A percentile compares a stretch with the other conserved stretches of the same genome.
phyloP scores from a whole-genome alignment of 2,329 filamentous ascomycete genomes.

The Neurospora sp. region DNA sequence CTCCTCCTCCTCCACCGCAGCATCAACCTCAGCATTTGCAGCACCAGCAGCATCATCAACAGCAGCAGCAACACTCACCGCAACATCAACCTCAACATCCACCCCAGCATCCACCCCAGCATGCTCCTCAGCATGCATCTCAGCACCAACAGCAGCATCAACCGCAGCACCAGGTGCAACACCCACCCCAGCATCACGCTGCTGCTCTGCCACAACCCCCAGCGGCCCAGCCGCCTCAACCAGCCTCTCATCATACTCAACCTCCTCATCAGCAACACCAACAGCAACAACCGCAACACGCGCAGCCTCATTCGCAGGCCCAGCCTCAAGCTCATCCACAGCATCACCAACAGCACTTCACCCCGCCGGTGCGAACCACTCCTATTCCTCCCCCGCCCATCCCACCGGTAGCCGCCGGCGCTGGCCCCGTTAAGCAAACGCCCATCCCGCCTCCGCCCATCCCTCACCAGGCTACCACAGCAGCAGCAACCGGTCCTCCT shows the following conservation, averaged over 20 bases:
- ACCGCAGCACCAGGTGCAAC: slow-evolving; percentile 2
- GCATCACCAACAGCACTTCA: slow-evolving; percentile 4
- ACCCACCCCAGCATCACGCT: neutral
- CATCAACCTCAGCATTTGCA: neutral
- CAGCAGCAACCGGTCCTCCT: slow-evolving; percentile 7
- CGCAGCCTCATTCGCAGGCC: neutral
- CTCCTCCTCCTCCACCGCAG: neutral
- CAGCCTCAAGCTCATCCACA: slow-evolving; percentile 2
- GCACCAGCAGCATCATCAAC: slow-evolving; percentile 1
- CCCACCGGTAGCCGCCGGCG: slow-evolving; percentile 5
- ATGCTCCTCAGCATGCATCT: neutral
- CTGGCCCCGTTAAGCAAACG: slow-evolving; percentile 15
- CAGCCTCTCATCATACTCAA: neutral
- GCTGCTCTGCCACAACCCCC: neutral
- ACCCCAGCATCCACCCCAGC: slow-evolving; percentile 1
- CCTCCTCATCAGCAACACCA: slow-evolving; percentile 3
- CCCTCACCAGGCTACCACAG: slow-evolving; percentile 12
- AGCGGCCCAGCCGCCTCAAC: neutral
- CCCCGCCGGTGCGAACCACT: slow-evolving; percentile 11
- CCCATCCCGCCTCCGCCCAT: slow-evolving; percentile 21
- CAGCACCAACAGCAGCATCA: slow-evolving; percentile 2
- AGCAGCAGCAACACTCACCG: slow-evolving; percentile 1
- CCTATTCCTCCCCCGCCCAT: slow-evolving; percentile 19
- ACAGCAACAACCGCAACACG: neutral
- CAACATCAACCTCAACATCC: neutral